Base-by-base conservation (phyloP, 306 rosid species). In the Citrullus amarus region DNA sequence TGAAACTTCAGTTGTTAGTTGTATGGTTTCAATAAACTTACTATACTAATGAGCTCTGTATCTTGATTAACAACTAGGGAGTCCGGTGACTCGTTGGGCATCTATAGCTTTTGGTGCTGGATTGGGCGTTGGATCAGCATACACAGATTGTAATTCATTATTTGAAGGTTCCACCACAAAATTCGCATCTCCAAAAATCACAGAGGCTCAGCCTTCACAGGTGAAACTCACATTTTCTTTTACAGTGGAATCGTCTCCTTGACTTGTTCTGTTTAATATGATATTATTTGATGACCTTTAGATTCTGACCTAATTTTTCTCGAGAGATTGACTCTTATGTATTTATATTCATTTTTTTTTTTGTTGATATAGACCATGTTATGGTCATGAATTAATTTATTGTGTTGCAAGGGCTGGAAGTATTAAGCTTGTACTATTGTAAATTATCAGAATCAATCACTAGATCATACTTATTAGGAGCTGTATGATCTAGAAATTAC, bases 71-170 rank as follows among this genome's bases (percentile, higher is more conserved):
- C 62, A 18, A 48, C 59, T 69, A 93, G 97, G 97, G 93, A 93
- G 90, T 84, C 98, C 97, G 44, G 82, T 74, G 76, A 86, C 93
- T 84, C 96, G 97, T 61, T 93, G 96, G 98, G 93, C 97, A 38
- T 88, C 97, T 48, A 80, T 91, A 72, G 97, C 96, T 83, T 91
- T 89, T 83, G 97, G 97, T 28, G 98, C 97, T 79, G 98, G 97
- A 38, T 78, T 85, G 66, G 98, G 97, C 71, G 71, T 93, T 34
- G 98, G 98, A 80, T 91, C 97, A 36, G 97, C 97, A 10, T 93
- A 88, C 82, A 62, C 93, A 9, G 93, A 93, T 20, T 90, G 98
- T 57, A 87, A 89, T 82, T 87, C 78, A 51, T 74, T 85, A 70
- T 91, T 88, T 83, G 88, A 81, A 83, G 91, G 88, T 78, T 80